Percentiles rank a stretch among this genome's conserved stretches.
These are phyloP conservation scores for Cinnamomum micranthum DNA, from an alignment of 164 flowering plant species.

Conservation along the genomic window DNA sequence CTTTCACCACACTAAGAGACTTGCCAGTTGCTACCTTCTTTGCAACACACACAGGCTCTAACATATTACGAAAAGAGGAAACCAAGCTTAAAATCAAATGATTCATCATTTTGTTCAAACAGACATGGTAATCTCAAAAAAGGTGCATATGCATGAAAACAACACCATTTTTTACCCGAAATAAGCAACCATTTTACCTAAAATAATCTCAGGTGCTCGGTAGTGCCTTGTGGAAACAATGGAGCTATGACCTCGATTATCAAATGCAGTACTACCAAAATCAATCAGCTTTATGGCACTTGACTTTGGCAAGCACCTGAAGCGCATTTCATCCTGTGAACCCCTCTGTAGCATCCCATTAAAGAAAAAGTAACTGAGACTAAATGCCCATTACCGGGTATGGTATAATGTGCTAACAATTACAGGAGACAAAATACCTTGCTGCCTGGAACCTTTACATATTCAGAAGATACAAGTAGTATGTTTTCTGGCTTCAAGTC, in stretches of 20 bases:
- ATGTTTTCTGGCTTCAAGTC: slow-evolving; percentile 94
- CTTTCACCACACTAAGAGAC: neutral
- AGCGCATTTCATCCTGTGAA: slow-evolving; percentile 45
- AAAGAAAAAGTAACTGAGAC: slow-evolving; percentile 20
- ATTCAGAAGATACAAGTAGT: slow-evolving; percentile 79
- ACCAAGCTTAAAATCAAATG: neutral
- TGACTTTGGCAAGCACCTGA: slow-evolving; percentile 87
- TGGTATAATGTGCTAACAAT: slow-evolving; percentile 13
- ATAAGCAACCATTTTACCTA: slow-evolving; percentile 55
- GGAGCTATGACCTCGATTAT: slow-evolving; percentile 64
- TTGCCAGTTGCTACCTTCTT: neutral
- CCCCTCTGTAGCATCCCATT: slow-evolving; percentile 52
- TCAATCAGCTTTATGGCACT: slow-evolving; percentile 97
- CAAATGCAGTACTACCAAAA: slow-evolving; percentile 90
- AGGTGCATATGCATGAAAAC: neutral
- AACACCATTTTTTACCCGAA: neutral
- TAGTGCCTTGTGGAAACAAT: slow-evolving; percentile 93
- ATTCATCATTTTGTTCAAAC: neutral
- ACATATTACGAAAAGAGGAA: neutral
- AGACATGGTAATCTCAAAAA: neutral
- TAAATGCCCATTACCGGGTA: slow-evolving; percentile 22
- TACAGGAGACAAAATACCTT: slow-evolving; percentile 45
- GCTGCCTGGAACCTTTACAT: slow-evolving; percentile 53
- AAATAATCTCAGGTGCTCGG: slow-evolving; percentile 92
- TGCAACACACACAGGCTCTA: neutral